Evolutionary conservation across 2,329 filamentous ascomycete species (phyloP).

Genomic region (Pseudocercospora cruenta): DNA sequence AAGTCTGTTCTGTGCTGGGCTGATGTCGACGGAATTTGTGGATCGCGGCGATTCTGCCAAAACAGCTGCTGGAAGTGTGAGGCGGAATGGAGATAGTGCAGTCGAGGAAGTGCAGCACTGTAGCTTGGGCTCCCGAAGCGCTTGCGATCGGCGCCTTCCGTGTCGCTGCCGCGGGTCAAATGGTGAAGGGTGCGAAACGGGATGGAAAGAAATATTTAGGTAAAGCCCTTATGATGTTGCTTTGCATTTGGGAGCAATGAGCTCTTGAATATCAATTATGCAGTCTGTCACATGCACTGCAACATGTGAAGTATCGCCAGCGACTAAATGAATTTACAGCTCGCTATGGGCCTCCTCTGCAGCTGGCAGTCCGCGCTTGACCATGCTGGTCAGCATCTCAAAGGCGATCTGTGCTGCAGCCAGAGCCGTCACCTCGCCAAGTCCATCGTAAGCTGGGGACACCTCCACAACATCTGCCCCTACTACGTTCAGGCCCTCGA

Average conservation of each 20-base stretch:
- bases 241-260: neutral
- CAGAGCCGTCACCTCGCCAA: slow-evolving; percentile 77
- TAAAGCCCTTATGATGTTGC: no score
- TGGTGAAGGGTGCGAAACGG: neutral
- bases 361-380: slow-evolving; percentile 43
- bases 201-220: neutral
- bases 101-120: neutral
- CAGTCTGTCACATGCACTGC: neutral
- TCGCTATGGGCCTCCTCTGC: neutral
- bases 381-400: slow-evolving; percentile 78
- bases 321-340: neutral
- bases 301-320: neutral
- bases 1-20: neutral
- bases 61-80: neutral
- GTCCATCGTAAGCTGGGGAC: slow-evolving; percentile 79
- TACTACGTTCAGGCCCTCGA: slow-evolving; percentile 75
- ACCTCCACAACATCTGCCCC: slow-evolving; percentile 92
- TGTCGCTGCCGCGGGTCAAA: neutral
- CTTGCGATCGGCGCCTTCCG: neutral
- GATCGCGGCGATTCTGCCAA: neutral
- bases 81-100: neutral
- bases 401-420: slow-evolving; percentile 85
- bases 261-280: neutral
- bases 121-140: neutral
- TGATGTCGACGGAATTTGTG: neutral